These are phyloP conservation scores for Ophiostoma angusticollis DNA, from an alignment of 2,329 filamentous ascomycete species.

Conservation along the genomic window DNA sequence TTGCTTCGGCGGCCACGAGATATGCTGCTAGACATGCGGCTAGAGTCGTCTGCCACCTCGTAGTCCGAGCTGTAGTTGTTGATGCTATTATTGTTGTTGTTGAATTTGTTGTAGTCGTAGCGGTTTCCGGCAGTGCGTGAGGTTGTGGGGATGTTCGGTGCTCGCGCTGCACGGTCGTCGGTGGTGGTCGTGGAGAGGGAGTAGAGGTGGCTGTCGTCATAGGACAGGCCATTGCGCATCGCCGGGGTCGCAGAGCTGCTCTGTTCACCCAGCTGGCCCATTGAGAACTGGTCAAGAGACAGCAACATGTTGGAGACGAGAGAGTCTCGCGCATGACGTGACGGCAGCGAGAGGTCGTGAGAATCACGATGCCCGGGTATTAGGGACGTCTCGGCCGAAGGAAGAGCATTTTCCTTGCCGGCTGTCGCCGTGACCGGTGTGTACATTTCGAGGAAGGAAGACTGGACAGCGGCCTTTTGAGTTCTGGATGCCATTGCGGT, in stretches of 20 bases:
- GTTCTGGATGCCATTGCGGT: conserved; percentile 20
- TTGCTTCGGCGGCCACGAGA: conserved; percentile 60
- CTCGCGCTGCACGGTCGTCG: conserved; percentile 14
- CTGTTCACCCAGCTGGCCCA: conserved; percentile 32
- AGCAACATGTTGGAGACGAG: conserved; percentile 92
- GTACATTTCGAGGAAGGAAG: conserved; percentile 27
- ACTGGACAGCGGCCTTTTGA: too few relatives aligned
- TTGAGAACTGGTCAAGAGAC: conserved; percentile 74
- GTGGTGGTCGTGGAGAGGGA: conserved; percentile 16
- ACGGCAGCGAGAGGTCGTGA: conserved; percentile 74
- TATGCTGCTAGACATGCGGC: conserved; percentile 36
- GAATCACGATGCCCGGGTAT: conserved; percentile 42
- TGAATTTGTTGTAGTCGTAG: conserved; percentile 31
- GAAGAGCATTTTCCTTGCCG: conserved; percentile 21
- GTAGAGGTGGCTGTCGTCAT: conserved; percentile 25
- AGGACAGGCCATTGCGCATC: conserved; percentile 12
- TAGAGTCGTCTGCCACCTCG: conserved; percentile 42
- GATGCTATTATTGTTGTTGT: background rate
- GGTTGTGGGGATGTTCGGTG: conserved; percentile 4
- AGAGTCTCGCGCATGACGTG: conserved; percentile 68
- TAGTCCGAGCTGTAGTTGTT: conserved; percentile 43
- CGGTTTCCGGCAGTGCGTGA: conserved; percentile 16
- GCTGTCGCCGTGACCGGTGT: conserved; percentile 26
- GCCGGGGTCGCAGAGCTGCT: conserved; percentile 18
- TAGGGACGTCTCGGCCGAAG: conserved; percentile 17